Evolutionary conservation across 768 basidiomycete genomes (phyloP), one percentile per base, ranked within the genome.

Genomic region (Naganishia vishniacii): DNA sequence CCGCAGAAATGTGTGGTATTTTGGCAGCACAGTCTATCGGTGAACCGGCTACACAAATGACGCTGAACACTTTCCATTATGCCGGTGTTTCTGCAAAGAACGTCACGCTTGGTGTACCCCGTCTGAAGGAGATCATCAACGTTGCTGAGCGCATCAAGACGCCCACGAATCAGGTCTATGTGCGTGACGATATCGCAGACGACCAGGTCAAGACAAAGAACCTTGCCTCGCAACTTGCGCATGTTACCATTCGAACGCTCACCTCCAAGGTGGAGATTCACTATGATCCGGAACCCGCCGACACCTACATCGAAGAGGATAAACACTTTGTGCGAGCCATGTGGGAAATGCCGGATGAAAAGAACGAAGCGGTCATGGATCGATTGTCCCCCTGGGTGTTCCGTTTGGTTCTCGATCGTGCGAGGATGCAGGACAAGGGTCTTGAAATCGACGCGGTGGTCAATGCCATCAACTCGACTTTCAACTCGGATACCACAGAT

Each of bases 11-110:
- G 95, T 98, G 95, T 69, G 95, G 95, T 46, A 95, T 92, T 0
- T 84, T 98, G 23, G 88, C 94, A 40, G 95, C 95, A 0, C 95
- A 99, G 80, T 98, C 95, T 0, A 99, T 98, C 69, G 95, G 95
- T 78, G 95, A 98, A 81, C 95, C 95, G 0, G 95, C 95, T 4
- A 99, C 95, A 0, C 95, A 99, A 80, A 98, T 99, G 95, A 98
- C 95, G 6, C 79, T 99, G 64, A 99, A 99, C 78, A 98, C 94
- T 0, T 99, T 98, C 89, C 95, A 99, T 79, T 98, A 97, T 76
- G 95, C 95, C 66, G 95, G 95, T 86, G 95, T 99, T 26, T 94
- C 95, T n/a, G 91, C 89, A 73, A 98, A 98, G 80, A 97, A 95
- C 79, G 95, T 99, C 53, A 99, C 95, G 0, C 89, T 98, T 65